Base-by-base conservation (phyloP, 208 protist genomes). In the Ichthyophonus hoferi region DNA sequence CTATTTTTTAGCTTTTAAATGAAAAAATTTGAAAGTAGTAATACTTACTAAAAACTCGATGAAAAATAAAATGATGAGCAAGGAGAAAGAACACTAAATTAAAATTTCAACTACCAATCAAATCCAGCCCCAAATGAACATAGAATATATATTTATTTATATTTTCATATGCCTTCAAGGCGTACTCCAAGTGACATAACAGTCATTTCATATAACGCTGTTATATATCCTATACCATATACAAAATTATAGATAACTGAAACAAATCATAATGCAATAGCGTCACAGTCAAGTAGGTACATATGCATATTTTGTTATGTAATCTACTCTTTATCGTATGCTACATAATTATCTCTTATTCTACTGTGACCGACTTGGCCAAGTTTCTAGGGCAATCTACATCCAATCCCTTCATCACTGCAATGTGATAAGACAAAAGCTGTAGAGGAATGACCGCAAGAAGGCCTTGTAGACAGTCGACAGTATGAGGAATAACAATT, bases 291-390 rank as follows among this genome's bases (percentile, higher is more conserved):
- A 40, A 34, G 2, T 50, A 3, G 82, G 41, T 50, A 12, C 24
- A 12, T 86, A 34, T 86, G 40, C 34, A 39, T 50, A 7, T 86
- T n/a, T 33, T n/a, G 2, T 7, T 39, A 87, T 43, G 34, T 67
- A n/a, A n/a, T n/a, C n/a, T 76, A 42, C 33, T 42, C 40, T 79
- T 43, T 1, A 33, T 38, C n/a, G 31, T 76, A 87, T 87, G 14
- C 43, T 79, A 38, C 37, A 78, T 40, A 76, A 58, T 42, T 77
- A 79, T 79, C 76, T 24, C 33, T 93, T 88, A 95, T 76, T 93
- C 93, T 3, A 98, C 96, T 34, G 97, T 99, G 0, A 99, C 98
- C 87, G 96, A 96, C 93, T 99, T 99, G 1, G 98, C 98, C 12
- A 99, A 90, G 92, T 94, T 94, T 34, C 97, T 92, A 42, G 97